Evolutionary conservation across 306 rosid genomes (phyloP), one percentile per base, ranked within the genome.

Genomic region (Rubus idaeus): DNA sequence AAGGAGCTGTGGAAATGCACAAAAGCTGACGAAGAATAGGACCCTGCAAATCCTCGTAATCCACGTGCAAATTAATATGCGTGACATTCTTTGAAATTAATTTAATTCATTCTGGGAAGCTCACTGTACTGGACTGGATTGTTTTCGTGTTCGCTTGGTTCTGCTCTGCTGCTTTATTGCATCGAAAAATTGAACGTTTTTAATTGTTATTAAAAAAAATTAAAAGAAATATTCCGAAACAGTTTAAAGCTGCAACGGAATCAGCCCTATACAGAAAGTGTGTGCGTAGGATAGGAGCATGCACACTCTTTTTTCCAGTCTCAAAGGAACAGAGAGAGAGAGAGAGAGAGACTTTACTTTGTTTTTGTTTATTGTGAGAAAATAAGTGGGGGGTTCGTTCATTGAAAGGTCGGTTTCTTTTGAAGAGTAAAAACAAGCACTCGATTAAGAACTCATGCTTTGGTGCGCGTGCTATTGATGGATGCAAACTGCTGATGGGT

Each of bases 321-420:
- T 79, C 73, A 79, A 77, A 49, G 77, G 65, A 21, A 30, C 68
- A 79, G 64, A 82, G 77, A 79, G 63, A 23, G 74, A 71, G 47
- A 73, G n/a, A 66, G 69, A 62, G 72, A 68, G 63, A 76, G 49
- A 7, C 56, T 75, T 44, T 69, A 55, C 68, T 20, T 42, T 26
- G 30, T 21, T 16, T 61, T 67, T 55, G 75, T 64, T 73, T 64
- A 70, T 58, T 26, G 74, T 69, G 75, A 35, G 75, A 76, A 77
- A 77, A 85, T 74, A 84, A 84, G 89, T 83, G 80, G 65, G 89
- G 83, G 77, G 73, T 30, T 30, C 35, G 80, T 85, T 88, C 89
- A 87, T 87, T 79, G 90, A 91, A 92, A 88, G 97, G 96, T 92
- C 91, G 79, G 85, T 86, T 90, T 91, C 96, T 85, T 89, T 89